Evolutionary conservation across 192 early-diverging fungal genomes (phyloP), one percentile per base, ranked within the genome.

Genomic region (Coemansia sp.): DNA sequence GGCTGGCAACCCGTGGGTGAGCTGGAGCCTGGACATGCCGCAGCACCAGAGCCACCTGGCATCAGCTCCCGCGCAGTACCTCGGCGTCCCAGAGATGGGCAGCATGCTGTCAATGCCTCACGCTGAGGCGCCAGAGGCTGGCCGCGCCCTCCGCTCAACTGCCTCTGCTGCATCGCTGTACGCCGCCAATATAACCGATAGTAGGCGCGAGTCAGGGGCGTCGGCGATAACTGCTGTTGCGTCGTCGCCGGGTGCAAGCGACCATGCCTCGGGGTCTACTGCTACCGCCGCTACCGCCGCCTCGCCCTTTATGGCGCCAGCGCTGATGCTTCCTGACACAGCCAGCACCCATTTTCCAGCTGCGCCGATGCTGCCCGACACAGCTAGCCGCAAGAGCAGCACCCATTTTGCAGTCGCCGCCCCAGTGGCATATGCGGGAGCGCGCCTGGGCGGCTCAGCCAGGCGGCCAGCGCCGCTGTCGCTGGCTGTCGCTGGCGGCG

Each of bases 191-290:
- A 74, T 83, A 24, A 59, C 37, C 65, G 75, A 74, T 41, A 83
- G 80, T 71, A 73, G 80, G 39, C 80, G 80, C 68, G 74, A 83
- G 71, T 83, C 80, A 6, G 80, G 74, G 59, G 65, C 73, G 41
- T 83, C 80, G 19, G 80, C 60, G 6, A 65, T 83, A 59, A 83
- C 80, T 70, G 75, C 80, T 37, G 80, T 83, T 4, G 74, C 80
- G 19, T 74, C 80, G 12, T 75, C 75, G 14, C 43, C 63, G 20
- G 31, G 51, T 15, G 75, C 71, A n/a, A 66, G 62, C 25, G 66
- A 64, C 9, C 49, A 63, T 29, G 40, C 51, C 2, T 25, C 62
- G 6, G 77, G 61, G 1, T 59, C 71, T 41, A 31, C 41, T 15
- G 36, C 59, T 31, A 43, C 75, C n/a, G 61, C 62, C 11, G 71